Evolutionary conservation across 2,329 filamentous ascomycete species (phyloP), one percentile per base, ranked within the genome.

Genomic region (Phialocephala subalpina): DNA sequence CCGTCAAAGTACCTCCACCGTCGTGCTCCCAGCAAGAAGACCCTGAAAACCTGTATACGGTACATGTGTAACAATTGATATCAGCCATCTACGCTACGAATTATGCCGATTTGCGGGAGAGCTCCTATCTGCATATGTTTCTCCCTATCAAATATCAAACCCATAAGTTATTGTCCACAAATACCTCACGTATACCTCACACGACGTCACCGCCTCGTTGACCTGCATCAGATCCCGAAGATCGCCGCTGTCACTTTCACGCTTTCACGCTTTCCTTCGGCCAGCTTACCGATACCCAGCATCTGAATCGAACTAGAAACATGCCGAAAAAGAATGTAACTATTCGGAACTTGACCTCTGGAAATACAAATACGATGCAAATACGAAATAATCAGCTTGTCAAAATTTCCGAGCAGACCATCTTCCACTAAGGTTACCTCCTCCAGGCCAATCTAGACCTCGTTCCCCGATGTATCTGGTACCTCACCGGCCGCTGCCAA

Each of bases 191-290:
- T 22, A 12, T 25, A 53, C 12, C 25, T 29, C 12, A 12, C n/a
- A n/a, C 49, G 57, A 63, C 60, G 60, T 63, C 60, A 63, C 60
- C n/a, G 38, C 53, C 53, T 52, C 33, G n/a, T 22, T 29, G 45
- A 40, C 33, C 36, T 56, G 49, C 53, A 62, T 56, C 25, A 49
- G 40, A 57, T 57, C 53, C 60, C 60, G 60, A 63, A 49, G 60
- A 58, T 58, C 53, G 40, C 38, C 60, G 53, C 53, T 63, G 40
- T 58, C 53, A 58, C 27, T 8, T 53, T 22, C 7, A 14, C 18
- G 8, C 47, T 47, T 5, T 14, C 5, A 11, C 52, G 33, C 33
- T 33, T 33, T 56, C 18, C 38, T 11, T n/a, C 60, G 36, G 49
- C 20, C 60, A 14, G 33, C 22, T 25, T n/a, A n/a, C 52, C 29